Base-by-base conservation (phyloP, 2,329 filamentous ascomycete species). In the Exophiala xenobiotica region DNA sequence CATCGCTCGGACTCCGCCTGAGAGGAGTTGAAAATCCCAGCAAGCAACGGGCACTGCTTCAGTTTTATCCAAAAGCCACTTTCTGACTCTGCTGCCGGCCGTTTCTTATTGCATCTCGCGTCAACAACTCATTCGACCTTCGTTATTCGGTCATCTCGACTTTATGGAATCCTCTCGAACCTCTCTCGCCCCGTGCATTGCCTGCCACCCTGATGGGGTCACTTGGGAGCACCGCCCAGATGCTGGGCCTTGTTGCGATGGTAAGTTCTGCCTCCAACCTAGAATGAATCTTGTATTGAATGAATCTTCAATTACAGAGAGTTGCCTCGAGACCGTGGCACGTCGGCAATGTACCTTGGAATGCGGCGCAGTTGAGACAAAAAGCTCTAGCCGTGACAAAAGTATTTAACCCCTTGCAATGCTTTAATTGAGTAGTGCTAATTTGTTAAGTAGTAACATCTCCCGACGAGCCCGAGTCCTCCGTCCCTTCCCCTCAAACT, bases 291-390 rank as follows among this genome's bases (percentile, higher is more conserved):
- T 42, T 42, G 39, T 42, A 42, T 42, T 42, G 39, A 42, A 42
- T 42, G 39, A 42, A 42, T 42, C 42, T 45, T 45, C 23, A 16
- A 45, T 31, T 45, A 45, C 42, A 45, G 42, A 45, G 23, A 45
- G 42, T 31, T 27, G 42, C 42, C 23, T 45, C 23, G 42, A 45
- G 42, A 45, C 22, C 8, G 42, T 45, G n/a, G 42, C 26, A 45
- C 23, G 22, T 31, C 42, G 42, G 8, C 22, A 45, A 29, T 45
- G 42, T 29, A 31, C 23, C 23, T 31, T 45, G 42, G 9, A 45
- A 45, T 45, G 42, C 23, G 42, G 42, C 23, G 23, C 22, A 45
- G 42, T 29, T 31, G 23, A 45, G 42, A 45, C 22, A 31, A 6
- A 27, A 31, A 45, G 42, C 14, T 45, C 22, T 6, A 45, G 42